phyloP scores from a whole-genome alignment of 768 basidiomycete genomes.

The Pleurotus djamor region DNA sequence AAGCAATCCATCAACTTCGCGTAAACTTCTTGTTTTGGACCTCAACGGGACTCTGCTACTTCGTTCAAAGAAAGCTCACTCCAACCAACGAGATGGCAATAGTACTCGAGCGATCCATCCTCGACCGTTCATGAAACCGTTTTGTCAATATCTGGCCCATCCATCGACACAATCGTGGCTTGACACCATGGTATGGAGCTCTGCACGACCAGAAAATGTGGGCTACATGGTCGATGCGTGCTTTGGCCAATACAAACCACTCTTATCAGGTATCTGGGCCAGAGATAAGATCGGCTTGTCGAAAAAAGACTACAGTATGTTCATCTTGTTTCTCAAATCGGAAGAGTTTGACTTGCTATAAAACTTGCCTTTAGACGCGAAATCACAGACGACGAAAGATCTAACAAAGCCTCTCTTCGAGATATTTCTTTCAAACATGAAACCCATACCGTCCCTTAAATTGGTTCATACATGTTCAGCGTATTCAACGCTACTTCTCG shows the following conservation, averaged over 20 bases:
- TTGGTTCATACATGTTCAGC: constrained; percentile 32
- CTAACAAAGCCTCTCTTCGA: constrained; percentile 56
- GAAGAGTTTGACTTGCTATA: neutral
- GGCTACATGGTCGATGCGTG: constrained; percentile 65
- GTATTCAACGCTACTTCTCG: constrained; percentile 46
- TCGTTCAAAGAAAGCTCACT: constrained; percentile 39
- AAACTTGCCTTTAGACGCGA: constrained; percentile 27
- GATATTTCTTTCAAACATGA: constrained; percentile 26
- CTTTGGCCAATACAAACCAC: constrained; percentile 42
- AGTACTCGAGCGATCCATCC: constrained; percentile 34
- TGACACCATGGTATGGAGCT: constrained; percentile 88
- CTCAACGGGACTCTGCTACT: constrained; percentile 74
- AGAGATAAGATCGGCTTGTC: constrained; percentile 72
- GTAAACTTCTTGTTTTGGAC: constrained; percentile 75
- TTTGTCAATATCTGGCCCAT: constrained; percentile 63
- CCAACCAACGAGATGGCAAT: constrained; percentile 2
- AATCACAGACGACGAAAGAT: constrained; percentile 65
- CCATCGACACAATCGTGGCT: constrained; percentile 60
- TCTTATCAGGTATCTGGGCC: constrained; percentile 71
- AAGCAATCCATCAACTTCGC: constrained; percentile 17
- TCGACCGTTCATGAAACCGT: constrained; percentile 64
- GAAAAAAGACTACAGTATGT: constrained; percentile 63
- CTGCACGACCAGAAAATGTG: constrained; percentile 80
- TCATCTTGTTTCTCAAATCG: neutral
- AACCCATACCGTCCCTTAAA: neutral